These are phyloP conservation scores for Arthrobotrys sinensis DNA, from an alignment of 2,329 filamentous ascomycete species.

Conservation along the genomic window DNA sequence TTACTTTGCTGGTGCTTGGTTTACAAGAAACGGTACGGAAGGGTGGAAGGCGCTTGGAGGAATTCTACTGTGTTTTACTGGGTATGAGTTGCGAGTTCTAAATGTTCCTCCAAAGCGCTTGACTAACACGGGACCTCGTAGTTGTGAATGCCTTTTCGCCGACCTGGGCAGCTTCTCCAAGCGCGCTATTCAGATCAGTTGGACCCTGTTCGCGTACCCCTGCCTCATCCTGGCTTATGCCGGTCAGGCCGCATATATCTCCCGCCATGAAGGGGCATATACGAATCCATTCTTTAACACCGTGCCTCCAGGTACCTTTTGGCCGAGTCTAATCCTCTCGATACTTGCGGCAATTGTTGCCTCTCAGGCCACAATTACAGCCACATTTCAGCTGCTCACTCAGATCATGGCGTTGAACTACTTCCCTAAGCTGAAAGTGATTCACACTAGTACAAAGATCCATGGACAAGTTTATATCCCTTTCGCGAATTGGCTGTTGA, in stretches of 20 bases:
- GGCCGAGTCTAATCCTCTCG: conserved; percentile 78
- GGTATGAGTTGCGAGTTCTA: conserved; percentile 1
- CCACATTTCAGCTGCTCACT: conserved; percentile 78
- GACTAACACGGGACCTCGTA: conserved; percentile 5
- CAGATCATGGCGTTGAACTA: conserved; percentile 82
- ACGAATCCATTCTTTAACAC: conserved; percentile 82
- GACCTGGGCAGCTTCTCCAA: conserved; percentile 81
- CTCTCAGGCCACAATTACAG: conserved; percentile 84
- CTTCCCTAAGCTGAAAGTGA: conserved; percentile 81
- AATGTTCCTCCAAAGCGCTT: not conserved
- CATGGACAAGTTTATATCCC: conserved; percentile 85
- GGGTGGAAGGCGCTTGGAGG: conserved; percentile 80
- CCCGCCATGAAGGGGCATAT: conserved; percentile 74
- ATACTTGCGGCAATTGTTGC: conserved; percentile 81
- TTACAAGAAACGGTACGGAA: conserved; percentile 73
- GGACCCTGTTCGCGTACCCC: conserved; percentile 79
- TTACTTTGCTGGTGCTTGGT: conserved; percentile 75
- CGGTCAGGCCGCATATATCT: conserved; percentile 82
- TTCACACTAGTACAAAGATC: conserved; percentile 79
- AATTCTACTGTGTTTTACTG: conserved; percentile 81
- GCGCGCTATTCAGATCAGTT: conserved; percentile 80
- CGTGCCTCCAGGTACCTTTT: conserved; percentile 78
- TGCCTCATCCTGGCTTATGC: conserved; percentile 78
- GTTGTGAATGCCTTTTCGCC: conserved; percentile 77
- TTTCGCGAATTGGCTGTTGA: conserved; percentile 81